Conservation (phyloP, 139 green algal genomes). For the Auxenochlorella pyrenoidosa region DNA sequence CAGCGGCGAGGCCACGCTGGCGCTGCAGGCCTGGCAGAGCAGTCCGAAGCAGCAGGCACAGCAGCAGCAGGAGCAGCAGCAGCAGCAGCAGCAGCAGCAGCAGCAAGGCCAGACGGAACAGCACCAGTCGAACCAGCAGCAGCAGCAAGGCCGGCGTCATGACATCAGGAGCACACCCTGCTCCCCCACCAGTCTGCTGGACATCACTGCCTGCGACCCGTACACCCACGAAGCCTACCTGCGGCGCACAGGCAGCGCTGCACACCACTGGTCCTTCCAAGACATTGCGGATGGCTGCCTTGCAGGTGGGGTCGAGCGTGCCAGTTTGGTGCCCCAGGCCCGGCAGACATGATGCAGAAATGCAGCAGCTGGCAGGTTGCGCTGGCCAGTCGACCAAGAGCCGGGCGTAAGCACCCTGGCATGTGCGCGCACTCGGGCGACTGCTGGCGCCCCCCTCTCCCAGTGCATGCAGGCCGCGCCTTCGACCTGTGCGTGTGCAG, state of each 20-base stretch:
- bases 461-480: neutral
- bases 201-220: slow-evolving; percentile 12
- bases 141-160: neutral
- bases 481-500: slow-evolving; percentile 21
- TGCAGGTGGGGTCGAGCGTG: neutral
- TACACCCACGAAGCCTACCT: slow-evolving; percentile 10
- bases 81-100: neutral
- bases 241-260: neutral
- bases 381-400: too few species aligned
- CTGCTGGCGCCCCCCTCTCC: too few species aligned
- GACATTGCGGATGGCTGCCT: slow-evolving; percentile 18
- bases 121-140: neutral
- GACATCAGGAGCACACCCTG: too few species aligned
- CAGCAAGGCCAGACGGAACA: neutral
- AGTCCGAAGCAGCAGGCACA: neutral
- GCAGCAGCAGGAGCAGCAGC: neutral
- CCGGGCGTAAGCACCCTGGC: too few species aligned
- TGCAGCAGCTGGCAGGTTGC: too few species aligned
- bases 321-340: neutral
- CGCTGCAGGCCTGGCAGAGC: neutral
- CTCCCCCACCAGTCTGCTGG: neutral
- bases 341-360: neutral
- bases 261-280: neutral
- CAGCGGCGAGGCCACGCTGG: slow-evolving; percentile 14
- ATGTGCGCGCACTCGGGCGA: too few species aligned